Evolutionary conservation across 2,329 filamentous ascomycete species (phyloP).

Genomic region (Hypoxylon rubiginosum): DNA sequence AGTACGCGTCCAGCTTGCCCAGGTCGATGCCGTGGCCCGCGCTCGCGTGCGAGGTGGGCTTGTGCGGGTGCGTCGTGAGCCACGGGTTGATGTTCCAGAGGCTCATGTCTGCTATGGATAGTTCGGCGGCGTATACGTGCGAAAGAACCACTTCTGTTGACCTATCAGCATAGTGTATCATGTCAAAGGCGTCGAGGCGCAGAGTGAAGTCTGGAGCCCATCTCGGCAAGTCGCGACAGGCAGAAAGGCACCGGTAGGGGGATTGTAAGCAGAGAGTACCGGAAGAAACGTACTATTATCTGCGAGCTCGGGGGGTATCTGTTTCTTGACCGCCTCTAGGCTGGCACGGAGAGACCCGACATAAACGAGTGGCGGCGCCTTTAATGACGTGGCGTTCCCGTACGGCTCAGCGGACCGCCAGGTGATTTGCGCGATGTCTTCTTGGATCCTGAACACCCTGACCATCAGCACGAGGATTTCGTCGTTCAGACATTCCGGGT

Average conservation of each 20-base stretch:
- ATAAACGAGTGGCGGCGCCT: conserved; percentile 45
- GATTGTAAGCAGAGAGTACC: too few species aligned
- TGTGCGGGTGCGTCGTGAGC: conserved; percentile 23
- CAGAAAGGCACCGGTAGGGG: too few species aligned
- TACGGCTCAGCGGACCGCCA: conserved; percentile 38
- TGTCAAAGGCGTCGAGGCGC: not conserved
- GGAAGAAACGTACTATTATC: conserved; percentile 50
- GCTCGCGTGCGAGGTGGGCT: not conserved
- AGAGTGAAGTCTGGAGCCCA: too few species aligned
- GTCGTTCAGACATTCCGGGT: conserved; percentile 64
- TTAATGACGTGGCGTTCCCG: conserved; percentile 18
- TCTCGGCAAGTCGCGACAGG: too few species aligned
- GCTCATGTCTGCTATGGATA: conserved; percentile 56
- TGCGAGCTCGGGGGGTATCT: conserved; percentile 43
- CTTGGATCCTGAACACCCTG: conserved; percentile 42
- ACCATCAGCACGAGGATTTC: conserved; percentile 58
- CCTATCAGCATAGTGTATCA: not conserved
- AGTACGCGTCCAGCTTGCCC: conserved; percentile 44
- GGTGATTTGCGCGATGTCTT: conserved; percentile 44
- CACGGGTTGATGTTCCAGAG: conserved; percentile 42
- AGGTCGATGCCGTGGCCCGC: conserved; percentile 21
- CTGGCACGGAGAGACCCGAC: conserved; percentile 49
- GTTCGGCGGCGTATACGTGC: conserved; percentile 54
- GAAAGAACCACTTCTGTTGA: conserved; percentile 53
- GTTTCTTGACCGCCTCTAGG: conserved; percentile 46